Evolutionary conservation across 306 rosid species (phyloP).

Genomic region (Abrus precatorius): DNA sequence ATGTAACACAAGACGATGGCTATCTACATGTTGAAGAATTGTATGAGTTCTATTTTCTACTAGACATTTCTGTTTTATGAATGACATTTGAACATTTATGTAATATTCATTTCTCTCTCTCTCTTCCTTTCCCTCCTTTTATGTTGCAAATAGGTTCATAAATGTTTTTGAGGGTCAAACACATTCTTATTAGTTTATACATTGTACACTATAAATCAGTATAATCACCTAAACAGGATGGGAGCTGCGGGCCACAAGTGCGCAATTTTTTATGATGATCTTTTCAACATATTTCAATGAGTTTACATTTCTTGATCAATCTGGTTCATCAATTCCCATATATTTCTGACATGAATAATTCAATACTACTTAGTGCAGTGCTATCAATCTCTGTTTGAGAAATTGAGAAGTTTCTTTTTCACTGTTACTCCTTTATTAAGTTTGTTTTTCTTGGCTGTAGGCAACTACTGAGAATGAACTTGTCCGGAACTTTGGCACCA

Average conservation of each 20-base stretch:
- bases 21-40: conserved; percentile 79
- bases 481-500: conserved; percentile 81
- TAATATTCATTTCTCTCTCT: neutral
- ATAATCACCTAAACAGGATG: neutral
- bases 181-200: conserved; percentile 24
- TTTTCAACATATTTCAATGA: conserved; percentile 21
- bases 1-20: conserved; percentile 60
- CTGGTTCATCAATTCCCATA: neutral
- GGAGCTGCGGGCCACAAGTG: conserved; percentile 11
- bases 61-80: conserved; percentile 38
- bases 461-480: conserved; percentile 69
- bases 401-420: conserved; percentile 31
- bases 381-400: conserved; percentile 33
- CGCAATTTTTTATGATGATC: conserved; percentile 4
- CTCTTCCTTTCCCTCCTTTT: conserved; percentile 2
- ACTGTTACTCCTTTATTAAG: conserved; percentile 19
- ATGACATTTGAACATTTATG: conserved; percentile 9
- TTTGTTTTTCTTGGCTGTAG: conserved; percentile 62
- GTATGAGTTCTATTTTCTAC: conserved; percentile 59
- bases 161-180: neutral
- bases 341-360: neutral
- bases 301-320: neutral
- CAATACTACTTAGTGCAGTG: conserved; percentile 3
- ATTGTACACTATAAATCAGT: neutral
- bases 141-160: conserved; percentile 25